These are phyloP conservation scores for Beauveria sp. DNA, from an alignment of 2,329 filamentous ascomycete genomes.

Conservation along the genomic window DNA sequence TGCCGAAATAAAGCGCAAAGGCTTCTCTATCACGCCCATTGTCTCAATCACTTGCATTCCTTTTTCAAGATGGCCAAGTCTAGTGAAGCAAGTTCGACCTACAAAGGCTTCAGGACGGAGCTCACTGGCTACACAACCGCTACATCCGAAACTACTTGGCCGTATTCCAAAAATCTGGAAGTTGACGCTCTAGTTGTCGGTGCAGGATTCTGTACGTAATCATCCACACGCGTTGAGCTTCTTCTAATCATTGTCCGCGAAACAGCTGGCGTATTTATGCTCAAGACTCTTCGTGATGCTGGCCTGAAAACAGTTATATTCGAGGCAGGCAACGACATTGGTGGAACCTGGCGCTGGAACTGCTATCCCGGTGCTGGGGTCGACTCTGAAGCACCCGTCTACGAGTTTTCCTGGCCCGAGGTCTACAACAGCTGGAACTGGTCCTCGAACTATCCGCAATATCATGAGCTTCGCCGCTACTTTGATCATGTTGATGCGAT, in stretches of 20 bases:
- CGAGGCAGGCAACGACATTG: conserved; percentile 37
- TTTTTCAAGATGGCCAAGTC: not conserved
- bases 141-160: not conserved
- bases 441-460: conserved; percentile 37
- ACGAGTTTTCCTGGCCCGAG: conserved; percentile 38
- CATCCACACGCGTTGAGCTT: not conserved
- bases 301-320: conserved; percentile 36
- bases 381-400: conserved; percentile 37
- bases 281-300: conserved; percentile 37
- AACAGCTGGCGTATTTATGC: conserved; percentile 29
- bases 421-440: conserved; percentile 44
- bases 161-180: not conserved
- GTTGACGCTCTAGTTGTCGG: conserved; percentile 17
- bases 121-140: not conserved
- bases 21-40: no score
- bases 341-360: conserved; percentile 45
- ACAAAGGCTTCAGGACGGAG: not conserved
- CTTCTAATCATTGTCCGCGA: not conserved
- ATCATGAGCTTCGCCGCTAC: conserved; percentile 41
- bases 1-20: no score
- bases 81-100: not conserved
- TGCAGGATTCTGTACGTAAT: conserved; percentile 10
- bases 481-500: conserved; percentile 48
- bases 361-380: conserved; percentile 41
- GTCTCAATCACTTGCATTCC: no score